Base-by-base conservation (phyloP, 768 basidiomycete genomes). In the Ramaria sp. region DNA sequence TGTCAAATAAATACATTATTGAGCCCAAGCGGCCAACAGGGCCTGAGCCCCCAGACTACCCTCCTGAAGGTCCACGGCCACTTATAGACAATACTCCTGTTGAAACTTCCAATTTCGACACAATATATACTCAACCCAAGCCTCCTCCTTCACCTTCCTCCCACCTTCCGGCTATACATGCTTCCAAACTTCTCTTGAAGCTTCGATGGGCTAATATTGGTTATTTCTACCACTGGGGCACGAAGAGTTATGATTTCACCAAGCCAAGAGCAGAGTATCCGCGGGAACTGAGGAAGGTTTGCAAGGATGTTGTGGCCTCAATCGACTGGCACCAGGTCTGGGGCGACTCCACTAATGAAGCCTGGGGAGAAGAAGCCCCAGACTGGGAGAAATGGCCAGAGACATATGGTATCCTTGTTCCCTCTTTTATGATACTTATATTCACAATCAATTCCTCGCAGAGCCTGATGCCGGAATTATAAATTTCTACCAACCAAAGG, bases 391-490 rank as follows among this genome's bases (percentile, higher is more conserved):
- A 69, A 1, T 97, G 94, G 94, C 65, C 68, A 22, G 72, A 83
- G 24, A 82, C 80, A 2, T 98, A 97, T 63, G 84, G 92, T 92
- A 58, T 50, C 5, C 13, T 16, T n/a, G 30, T 32, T 15, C 41
- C 13, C 55, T 12, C 10, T 25, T 6, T 41, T 13, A 42, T 16
- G 10, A 38, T 18, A 25, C 15, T 37, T 39, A 32, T 48, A 34
- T 50, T 54, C n/a, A 56, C 43, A 28, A 45, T 50, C 43, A 28
- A 45, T 50, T 53, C 22, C 27, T 42, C 57, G 9, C 59, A 94
- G 92, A 88, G 64, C 91, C 94, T 3, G 95, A 99, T 63, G 94
- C 93, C 10, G 95, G 94, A 7, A 96, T 98, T 50, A 85, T 96
- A 52, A 98, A 98, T 64, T 96, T 93, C 64, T 97, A 96, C 64